Conservation (phyloP, 2,329 filamentous ascomycete genomes). For the Pyrenochaeta sp. region DNA sequence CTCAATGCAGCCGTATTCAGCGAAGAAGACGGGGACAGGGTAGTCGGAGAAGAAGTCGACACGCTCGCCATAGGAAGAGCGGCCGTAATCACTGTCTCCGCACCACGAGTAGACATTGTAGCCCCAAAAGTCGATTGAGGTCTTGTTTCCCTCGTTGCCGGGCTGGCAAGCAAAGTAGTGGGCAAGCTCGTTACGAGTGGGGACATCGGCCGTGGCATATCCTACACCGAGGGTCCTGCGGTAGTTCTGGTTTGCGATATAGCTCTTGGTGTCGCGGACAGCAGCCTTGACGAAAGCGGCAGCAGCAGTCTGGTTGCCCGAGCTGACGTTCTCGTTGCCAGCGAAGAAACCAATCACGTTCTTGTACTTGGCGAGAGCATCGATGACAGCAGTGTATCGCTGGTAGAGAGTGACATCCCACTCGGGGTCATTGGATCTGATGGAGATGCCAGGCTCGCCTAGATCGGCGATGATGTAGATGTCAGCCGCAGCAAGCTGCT, state of each 20-base stretch:
- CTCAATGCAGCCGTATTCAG: constrained; percentile 94
- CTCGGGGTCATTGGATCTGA: constrained; percentile 77
- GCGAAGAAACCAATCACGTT: constrained; percentile 98
- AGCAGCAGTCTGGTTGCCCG: constrained; percentile 82
- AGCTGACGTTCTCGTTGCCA: constrained; percentile 95
- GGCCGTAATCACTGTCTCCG: constrained; percentile 76
- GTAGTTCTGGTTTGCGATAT: constrained; percentile 81
- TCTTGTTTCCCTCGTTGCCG: constrained; percentile 46
- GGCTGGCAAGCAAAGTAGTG: constrained; percentile 93
- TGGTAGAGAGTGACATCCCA: constrained; percentile 83
- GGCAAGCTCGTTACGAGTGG: constrained; percentile 80
- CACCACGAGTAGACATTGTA: constrained; percentile 99
- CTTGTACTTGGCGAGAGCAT: constrained; percentile 79
- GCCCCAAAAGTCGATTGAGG: constrained; percentile 93
- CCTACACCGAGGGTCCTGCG: constrained; percentile 80
- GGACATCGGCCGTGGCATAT: constrained; percentile 94
- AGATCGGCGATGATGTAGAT: constrained; percentile 97
- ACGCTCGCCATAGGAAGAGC: constrained; percentile 81
- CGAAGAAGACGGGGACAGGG: constrained; percentile 95
- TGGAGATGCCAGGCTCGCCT: constrained; percentile 64
- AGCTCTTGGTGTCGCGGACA: constrained; percentile 91
- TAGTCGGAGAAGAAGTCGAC: constrained; percentile 87
- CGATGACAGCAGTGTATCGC: constrained; percentile 84
- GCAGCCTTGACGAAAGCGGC: constrained; percentile 97
- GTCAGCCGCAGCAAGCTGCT: constrained; percentile 77